These are phyloP conservation scores for Aspergillus bombycis DNA, from an alignment of 2,329 filamentous ascomycete species.

Conservation along the genomic window DNA sequence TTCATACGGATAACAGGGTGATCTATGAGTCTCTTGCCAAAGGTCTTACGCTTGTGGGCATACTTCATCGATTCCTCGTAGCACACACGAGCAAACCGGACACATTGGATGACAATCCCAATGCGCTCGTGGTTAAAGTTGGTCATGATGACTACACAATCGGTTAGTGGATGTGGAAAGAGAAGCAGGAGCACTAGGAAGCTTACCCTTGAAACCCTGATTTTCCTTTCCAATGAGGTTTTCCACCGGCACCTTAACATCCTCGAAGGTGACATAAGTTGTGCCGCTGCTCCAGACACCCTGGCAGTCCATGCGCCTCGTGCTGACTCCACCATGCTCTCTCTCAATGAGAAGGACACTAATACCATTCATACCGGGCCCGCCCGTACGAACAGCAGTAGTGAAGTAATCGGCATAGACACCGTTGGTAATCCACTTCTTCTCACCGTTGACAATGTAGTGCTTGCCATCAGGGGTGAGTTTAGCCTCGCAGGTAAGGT, in stretches of 20 bases:
- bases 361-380: slow-evolving; percentile 88
- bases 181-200: slow-evolving; percentile 3
- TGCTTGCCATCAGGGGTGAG: slow-evolving; percentile 94
- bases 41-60: slow-evolving; percentile 94
- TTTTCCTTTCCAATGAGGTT: slow-evolving; percentile 98
- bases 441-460: slow-evolving; percentile 99
- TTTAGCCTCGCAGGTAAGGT: slow-evolving; percentile 93
- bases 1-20: slow-evolving; percentile 98
- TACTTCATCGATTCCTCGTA: slow-evolving; percentile 97
- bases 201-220: slow-evolving; percentile 83
- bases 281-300: slow-evolving; percentile 95
- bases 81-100: slow-evolving; percentile 94
- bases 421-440: slow-evolving; percentile 99
- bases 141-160: slow-evolving; percentile 82
- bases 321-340: slow-evolving; percentile 79
- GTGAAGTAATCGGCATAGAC: slow-evolving; percentile 98
- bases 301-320: slow-evolving; percentile 96
- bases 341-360: slow-evolving; percentile 92
- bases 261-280: slow-evolving; percentile 97
- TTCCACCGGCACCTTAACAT: slow-evolving; percentile 99
- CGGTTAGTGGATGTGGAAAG: slow-evolving; percentile 2
- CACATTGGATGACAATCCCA: slow-evolving; percentile 95
- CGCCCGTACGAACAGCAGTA: slow-evolving; percentile 88
- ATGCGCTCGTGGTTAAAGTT: slow-evolving; percentile 99
- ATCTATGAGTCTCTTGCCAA: slow-evolving; percentile 94